Base-by-base conservation (phyloP, 2,329 filamentous ascomycete genomes). In the Sarocladiaceae sp. region DNA sequence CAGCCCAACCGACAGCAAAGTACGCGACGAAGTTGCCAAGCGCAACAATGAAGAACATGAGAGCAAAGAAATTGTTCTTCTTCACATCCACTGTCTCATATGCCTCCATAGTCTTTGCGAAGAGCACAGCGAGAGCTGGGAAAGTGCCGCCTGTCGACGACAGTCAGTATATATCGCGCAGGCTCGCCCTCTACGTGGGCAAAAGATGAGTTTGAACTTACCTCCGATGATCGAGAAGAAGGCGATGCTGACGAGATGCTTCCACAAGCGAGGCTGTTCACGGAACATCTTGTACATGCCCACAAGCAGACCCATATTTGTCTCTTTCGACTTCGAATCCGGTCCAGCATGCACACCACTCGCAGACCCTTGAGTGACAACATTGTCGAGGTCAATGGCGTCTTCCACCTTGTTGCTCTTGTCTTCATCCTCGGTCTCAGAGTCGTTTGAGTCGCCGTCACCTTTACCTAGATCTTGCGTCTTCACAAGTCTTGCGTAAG, bases 31-130 rank as follows among this genome's bases (percentile, higher is more conserved):
- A 61, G 28, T 75, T 72, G 3, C 64, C 73, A 10, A 75, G 61
- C 1, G 79, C 78, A 15, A 80, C 64, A 1, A 80, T 64, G 48
- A 80, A 78, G 59, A 82, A 82, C 77, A 82, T 81, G 47, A 79
- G 69, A 0, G 76, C 67, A 62, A 72, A 80, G 57, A 81, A 80
- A 62, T 82, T 74, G 5, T 70, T 74, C 22, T 60, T 58, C n/a
- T 54, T 39, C 13, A 50, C 47, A 17, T 50, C 47, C 12, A 50
- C 22, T 3, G 29, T 50, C 29, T 67, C 58, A 28, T 73, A 73
- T 0, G 68, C 66, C 2, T 67, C 61, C 63, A 74, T 69, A 13
- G 70, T 68, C 29, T 62, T 66, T 5, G 69, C 62, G 51, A 74
- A 71, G 17, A 72, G 62, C 1, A 73, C 53, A 1, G 73, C 68